Conservation (phyloP, 371 early-diverging fungal genomes). For the Apophysomyces elegans region DNA sequence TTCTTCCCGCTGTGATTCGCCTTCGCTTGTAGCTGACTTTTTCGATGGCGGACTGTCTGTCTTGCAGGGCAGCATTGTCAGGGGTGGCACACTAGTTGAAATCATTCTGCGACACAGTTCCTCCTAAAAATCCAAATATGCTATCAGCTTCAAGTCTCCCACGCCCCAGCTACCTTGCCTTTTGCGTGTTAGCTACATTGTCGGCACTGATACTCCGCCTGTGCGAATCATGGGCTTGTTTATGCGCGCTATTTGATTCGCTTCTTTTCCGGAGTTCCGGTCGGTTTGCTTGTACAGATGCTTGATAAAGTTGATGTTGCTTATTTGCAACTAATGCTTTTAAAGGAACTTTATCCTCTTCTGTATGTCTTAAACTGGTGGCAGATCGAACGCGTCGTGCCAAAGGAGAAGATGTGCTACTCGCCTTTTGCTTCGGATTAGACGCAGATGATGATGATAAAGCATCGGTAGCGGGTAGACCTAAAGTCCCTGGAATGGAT, state of each 20-base stretch:
- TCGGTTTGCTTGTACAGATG: slow-evolving; percentile 8
- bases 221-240: slow-evolving; percentile 24
- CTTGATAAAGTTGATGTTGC: slow-evolving; percentile 34
- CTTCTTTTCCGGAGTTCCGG: background rate
- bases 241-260: background rate
- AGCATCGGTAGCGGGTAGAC: background rate
- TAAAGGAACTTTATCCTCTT: slow-evolving; percentile 35
- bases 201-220: slow-evolving; percentile 49
- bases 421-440: background rate
- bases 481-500: background rate
- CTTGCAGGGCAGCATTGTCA: slow-evolving; percentile 3
- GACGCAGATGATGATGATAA: background rate
- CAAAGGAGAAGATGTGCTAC: slow-evolving; percentile 26
- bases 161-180: slow-evolving; percentile 11
- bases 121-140: background rate
- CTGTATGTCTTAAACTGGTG: slow-evolving; percentile 36
- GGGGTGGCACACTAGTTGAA: slow-evolving; percentile 8
- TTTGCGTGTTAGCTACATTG: slow-evolving; percentile 25
- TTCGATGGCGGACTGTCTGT: background rate
- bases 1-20: slow-evolving; percentile 9
- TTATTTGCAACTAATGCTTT: slow-evolving; percentile 39
- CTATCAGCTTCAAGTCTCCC: background rate
- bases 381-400: slow-evolving; percentile 49
- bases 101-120: background rate
- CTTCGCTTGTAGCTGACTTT: slow-evolving; percentile 19